A percentile compares a stretch with the other conserved stretches of the same genome.
Evolutionary conservation across 345 rosid genomes (phyloP).

Genomic region (Rhodomyrtus tomentosa): DNA sequence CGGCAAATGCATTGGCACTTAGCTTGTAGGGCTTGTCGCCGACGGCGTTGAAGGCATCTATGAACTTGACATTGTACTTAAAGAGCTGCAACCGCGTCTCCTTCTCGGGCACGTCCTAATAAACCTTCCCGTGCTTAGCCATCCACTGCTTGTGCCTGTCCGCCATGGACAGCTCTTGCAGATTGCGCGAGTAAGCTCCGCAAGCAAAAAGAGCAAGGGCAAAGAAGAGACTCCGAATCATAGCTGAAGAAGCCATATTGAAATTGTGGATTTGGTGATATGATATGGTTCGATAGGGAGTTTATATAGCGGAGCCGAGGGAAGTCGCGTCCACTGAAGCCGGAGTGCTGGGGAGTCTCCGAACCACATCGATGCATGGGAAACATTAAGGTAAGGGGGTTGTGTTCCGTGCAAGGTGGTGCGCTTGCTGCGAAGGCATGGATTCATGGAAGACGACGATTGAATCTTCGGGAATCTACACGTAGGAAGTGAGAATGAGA

Average conservation of each 20-base stretch:
- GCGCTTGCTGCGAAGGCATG: background rate
- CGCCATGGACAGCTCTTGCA: background rate
- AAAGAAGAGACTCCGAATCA: background rate
- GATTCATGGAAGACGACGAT: background rate
- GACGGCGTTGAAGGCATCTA: constrained; percentile 14
- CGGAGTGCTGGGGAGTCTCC: background rate
- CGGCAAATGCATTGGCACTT: constrained; percentile 21
- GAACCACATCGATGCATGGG: background rate
- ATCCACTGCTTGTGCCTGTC: constrained; percentile 17
- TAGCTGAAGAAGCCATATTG: background rate
- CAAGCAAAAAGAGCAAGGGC: background rate
- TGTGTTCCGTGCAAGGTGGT: background rate
- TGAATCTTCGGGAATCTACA: background rate
- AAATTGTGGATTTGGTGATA: background rate
- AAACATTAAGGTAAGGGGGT: background rate
- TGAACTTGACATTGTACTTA: constrained; percentile 14
- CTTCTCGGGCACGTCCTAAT: constrained; percentile 12
- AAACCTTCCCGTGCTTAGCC: constrained; percentile 1
- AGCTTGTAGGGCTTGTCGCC: constrained; percentile 15
- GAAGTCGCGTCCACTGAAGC: background rate
- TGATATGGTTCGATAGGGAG: background rate
- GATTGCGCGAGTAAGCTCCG: background rate
- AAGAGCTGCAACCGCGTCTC: constrained; percentile 20
- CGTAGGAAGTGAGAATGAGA: background rate
- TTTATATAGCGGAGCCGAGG: background rate